phyloP scores from a whole-genome alignment of 305 asterid species.

The Fraxinus angustifolia region DNA sequence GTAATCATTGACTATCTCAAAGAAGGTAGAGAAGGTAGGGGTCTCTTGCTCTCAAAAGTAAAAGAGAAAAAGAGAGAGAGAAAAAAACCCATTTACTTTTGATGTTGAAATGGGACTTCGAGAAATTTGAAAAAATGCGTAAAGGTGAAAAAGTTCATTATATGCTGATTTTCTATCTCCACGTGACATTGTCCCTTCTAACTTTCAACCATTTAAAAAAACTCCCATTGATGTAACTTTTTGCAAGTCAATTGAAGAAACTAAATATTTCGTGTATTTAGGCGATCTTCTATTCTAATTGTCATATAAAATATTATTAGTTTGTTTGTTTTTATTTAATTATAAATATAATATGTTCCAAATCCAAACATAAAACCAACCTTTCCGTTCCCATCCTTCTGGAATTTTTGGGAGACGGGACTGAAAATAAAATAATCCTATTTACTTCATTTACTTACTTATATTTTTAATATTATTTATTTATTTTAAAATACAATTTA shows the following conservation, averaged over 20 bases:
- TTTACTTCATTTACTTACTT: not conserved
- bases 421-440: no score
- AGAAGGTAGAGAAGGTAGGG: not conserved
- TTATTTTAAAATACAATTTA: no score
- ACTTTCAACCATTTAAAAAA: not conserved
- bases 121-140: not conserved
- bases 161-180: not conserved
- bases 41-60: not conserved
- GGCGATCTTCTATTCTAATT: not conserved
- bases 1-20: not conserved
- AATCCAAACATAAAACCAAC: not conserved
- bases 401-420: not conserved
- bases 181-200: not conserved
- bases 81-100: not conserved
- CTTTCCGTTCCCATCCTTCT: no score
- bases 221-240: not conserved
- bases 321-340: not conserved
- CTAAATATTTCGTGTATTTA: not conserved
- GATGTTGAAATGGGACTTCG: not conserved
- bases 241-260: not conserved
- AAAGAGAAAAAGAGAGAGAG: no score
- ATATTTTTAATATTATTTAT: no score
- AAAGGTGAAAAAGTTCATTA: not conserved
- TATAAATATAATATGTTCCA: not conserved
- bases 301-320: not conserved